Evolutionary conservation across 768 basidiomycete species (phyloP), one percentile per base, ranked within the genome.

Genomic region (Cubamyces lactineus): DNA sequence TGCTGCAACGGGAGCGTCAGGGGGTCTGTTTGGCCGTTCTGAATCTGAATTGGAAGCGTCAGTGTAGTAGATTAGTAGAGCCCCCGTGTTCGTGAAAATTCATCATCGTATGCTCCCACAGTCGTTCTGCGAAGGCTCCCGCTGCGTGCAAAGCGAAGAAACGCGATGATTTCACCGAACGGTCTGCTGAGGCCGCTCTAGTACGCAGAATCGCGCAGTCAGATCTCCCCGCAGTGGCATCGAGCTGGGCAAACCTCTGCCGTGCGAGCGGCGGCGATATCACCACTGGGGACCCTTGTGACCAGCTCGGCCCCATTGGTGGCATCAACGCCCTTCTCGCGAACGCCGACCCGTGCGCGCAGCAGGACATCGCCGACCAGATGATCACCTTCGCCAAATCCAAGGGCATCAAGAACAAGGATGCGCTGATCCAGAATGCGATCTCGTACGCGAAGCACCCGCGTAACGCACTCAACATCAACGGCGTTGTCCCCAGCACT

Each of bases 351-450:
- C 73, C 78, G 1, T 84, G 82, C 67, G 81, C 74, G 11, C 82
- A 83, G 61, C 82, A 82, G 68, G 74, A 77, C 62, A 74, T 76
- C 58, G 80, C 81, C 3, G 82, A 83, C 69, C 71, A 69, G 16
- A 84, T 84, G 81, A 77, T 83, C 65, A 75, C 76, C 53, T 83
- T 81, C 56, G 80, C 82, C 50, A 82, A 82, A 63, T 78, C 77
- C 17, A 15, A 72, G 9, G 78, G 79, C 4, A 72, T 81, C 54
- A 69, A 53, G 11, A 81, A 82, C 73, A 62, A 59, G 52, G 71
- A 73, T 6, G 76, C 72, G 5, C 70, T 82, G 62, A 79, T 82
- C 61, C 71, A 75, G 21, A 74, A 77, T 40, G 82, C 81, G 8
- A 63, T 81, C 39, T 67, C 70, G 21, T 83, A 80, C 67, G 73